Percentiles rank a stretch among this genome's conserved stretches.
These are phyloP conservation scores for Sugiyamaella grinbergsii DNA, from an alignment of 1,139 yeast genomes.

Conservation along the genomic window DNA sequence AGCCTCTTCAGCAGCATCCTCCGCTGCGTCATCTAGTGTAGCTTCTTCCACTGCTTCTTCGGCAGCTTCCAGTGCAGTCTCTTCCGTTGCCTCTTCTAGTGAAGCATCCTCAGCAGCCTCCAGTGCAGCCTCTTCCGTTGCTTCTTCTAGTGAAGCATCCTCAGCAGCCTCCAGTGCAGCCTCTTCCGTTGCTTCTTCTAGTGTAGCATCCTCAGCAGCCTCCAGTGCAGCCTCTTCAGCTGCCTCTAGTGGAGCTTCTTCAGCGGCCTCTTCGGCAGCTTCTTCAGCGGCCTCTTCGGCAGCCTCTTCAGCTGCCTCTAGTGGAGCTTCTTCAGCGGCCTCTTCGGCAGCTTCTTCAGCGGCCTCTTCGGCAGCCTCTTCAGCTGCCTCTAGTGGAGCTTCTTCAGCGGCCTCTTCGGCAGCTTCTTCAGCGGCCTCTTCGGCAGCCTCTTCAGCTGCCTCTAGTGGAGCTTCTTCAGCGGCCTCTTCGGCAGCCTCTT, in stretches of 20 bases:
- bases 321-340: neutral
- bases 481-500: no score
- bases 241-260: neutral
- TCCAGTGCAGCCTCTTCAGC: neutral
- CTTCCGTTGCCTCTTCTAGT: conserved; percentile 4
- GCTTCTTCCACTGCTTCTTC: conserved; percentile 12
- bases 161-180: neutral
- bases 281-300: neutral
- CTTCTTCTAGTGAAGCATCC: neutral
- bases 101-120: conserved; percentile 1
- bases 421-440: no score
- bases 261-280: conserved; percentile 3
- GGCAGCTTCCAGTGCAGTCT: conserved; percentile 1
- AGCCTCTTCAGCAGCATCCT: conserved; percentile 1
- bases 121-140: neutral
- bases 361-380: no score
- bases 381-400: no score
- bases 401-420: neutral
- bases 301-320: neutral
- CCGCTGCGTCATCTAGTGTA: neutral
- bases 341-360: no score
- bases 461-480: no score
- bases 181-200: no score
- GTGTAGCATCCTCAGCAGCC: no score
- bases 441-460: no score